Conservation (phyloP, 306 rosid genomes). For the Potentilla sterilis region DNA sequence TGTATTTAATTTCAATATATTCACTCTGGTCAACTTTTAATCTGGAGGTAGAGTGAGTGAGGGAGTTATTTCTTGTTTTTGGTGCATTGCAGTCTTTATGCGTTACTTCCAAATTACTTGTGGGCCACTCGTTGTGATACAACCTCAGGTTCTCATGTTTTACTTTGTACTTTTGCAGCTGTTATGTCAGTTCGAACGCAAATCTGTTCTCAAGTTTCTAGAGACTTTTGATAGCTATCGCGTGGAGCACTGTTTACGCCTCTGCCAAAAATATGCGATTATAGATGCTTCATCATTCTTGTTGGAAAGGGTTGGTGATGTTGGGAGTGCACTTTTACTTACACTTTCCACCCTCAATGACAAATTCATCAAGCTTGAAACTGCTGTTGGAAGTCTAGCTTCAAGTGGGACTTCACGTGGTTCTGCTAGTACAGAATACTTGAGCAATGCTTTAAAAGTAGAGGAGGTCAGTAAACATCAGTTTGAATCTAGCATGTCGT, state of each 20-base stretch:
- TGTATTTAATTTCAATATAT: constrained; percentile 14
- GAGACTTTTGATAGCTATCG: constrained; percentile 93
- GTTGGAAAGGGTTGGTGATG: constrained; percentile 93
- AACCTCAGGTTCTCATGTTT: constrained; percentile 13
- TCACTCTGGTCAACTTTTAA: neutral
- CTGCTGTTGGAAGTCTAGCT: constrained; percentile 58
- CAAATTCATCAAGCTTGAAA: constrained; percentile 76
- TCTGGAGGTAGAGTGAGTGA: neutral
- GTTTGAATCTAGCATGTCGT: constrained; percentile 22
- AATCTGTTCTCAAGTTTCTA: constrained; percentile 87
- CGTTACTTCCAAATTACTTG: constrained; percentile 15
- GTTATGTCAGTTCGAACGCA: constrained; percentile 76
- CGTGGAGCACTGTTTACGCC: constrained; percentile 82
- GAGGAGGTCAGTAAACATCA: constrained; percentile 61
- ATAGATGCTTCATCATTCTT: constrained; percentile 90
- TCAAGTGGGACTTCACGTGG: constrained; percentile 36
- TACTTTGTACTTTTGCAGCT: constrained; percentile 53
- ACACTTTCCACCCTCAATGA: constrained; percentile 74
- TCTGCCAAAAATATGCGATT: constrained; percentile 83
- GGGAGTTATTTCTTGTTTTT: neutral
- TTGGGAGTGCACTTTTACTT: constrained; percentile 84
- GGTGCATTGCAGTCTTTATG: too few relatives aligned
- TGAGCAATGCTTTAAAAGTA: constrained; percentile 41
- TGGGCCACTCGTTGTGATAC: constrained; percentile 8
- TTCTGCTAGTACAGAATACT: constrained; percentile 41